Conservation (phyloP, 345 rosid genomes). For the Eutrema japonicum region DNA sequence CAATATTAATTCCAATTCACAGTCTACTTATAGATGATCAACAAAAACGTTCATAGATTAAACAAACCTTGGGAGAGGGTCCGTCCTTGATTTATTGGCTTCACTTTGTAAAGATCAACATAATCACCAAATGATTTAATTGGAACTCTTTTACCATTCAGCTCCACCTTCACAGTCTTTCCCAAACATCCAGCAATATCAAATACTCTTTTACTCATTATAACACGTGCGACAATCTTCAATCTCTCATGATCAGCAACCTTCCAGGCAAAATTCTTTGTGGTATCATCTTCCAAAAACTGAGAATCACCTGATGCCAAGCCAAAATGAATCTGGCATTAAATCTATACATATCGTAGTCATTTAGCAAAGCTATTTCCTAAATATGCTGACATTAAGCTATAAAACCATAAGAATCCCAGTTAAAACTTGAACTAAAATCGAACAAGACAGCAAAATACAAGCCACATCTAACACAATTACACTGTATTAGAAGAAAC, state of each 20-base stretch:
- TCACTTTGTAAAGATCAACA: constrained; percentile 70
- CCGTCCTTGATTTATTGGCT: constrained; percentile 45
- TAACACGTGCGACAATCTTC: constrained; percentile 97
- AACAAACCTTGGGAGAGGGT: constrained; percentile 72
- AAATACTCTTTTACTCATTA: constrained; percentile 89
- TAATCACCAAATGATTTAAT: constrained; percentile 78
- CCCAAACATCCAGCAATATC: constrained; percentile 98
- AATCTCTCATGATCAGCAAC: constrained; percentile 95
- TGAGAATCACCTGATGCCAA: constrained; percentile 60
- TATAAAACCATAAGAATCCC: neutral
- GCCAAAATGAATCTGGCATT: constrained; percentile 22
- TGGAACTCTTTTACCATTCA: constrained; percentile 75
- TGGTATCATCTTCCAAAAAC: constrained; percentile 67
- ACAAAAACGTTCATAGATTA: neutral
- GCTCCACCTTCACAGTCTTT: constrained; percentile 84
- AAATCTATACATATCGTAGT: neutral
- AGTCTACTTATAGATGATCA: neutral
- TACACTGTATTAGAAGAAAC: neutral
- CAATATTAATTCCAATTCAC: constrained; percentile 21
- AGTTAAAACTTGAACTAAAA: neutral
- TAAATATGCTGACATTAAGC: neutral
- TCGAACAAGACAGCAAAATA: constrained; percentile 9
- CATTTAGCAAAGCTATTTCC: too few relatives aligned
- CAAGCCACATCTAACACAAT: neutral
- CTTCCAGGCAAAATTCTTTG: constrained; percentile 64